Evolutionary conservation across 176 grass and related monocot genomes (phyloP), one percentile per base, ranked within the genome.

Genomic region (Luzula sylvatica): DNA sequence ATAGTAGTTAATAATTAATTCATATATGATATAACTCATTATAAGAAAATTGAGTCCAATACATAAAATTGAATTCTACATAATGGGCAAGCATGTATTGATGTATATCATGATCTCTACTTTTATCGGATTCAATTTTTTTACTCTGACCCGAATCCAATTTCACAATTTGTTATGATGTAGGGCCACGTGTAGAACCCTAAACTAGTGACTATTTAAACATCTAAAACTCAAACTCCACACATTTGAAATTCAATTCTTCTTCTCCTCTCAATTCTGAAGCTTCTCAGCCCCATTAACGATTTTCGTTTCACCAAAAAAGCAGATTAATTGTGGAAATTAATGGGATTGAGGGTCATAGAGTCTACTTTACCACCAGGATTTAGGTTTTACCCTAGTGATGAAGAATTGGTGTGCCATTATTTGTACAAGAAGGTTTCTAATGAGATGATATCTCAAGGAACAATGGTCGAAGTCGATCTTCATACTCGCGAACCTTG

Each of bases 351-450:
- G 69, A 76, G 84, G 58, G 84, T 76, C 58, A 73, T 96, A n/a
- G 81, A 96, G 70, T 88, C 84, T 1, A 79, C 74, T 70, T 83
- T 96, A 50, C 90, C 90, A 14, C 90, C 90, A 26, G 90, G 90
- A 15, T 96, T 96, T 78, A 79, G 90, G 67, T 96, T 96, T 82
- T 89, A 82, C 54, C 90, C 90, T 2, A 96, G 76, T 53, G 90
- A 96, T 68, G 84, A 89, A 62, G 90, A 96, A 78, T 61, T 96
- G 11, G 90, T 96, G 23, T 96, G 90, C 74, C 81, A 96, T 65
- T 96, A 89, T 56, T 82, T 96, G 50, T 65, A 76, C 81, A 89
- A 86, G 77, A 96, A 96, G 83, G 84, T 89, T n/a, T 15, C 50
- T 65, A 76, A 79, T 63, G 71, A 82, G 71, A 63, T 70, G 38